phyloP scores from a whole-genome alignment of 768 basidiomycete genomes.

The Auriscalpium orientale region DNA sequence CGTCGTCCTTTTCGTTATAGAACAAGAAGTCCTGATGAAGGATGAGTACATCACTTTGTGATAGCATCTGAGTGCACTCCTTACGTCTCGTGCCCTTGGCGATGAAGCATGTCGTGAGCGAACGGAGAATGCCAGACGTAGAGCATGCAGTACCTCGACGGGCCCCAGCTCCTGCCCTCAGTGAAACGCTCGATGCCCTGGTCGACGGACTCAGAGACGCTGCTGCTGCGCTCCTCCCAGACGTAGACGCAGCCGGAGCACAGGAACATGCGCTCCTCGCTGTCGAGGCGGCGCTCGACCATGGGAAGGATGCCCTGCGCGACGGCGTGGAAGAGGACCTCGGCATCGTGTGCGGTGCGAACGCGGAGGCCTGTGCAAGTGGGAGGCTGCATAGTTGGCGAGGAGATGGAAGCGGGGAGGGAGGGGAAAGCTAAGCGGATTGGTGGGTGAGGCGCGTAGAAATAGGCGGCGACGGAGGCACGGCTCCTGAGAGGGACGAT shows the following conservation, averaged over 20 bases:
- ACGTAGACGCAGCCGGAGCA: constrained; percentile 30
- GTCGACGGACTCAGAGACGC: constrained; percentile 26
- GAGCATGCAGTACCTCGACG: constrained; percentile 25
- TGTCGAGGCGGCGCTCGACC: constrained; percentile 31
- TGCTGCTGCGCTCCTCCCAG: constrained; percentile 30
- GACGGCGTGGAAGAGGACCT: constrained; percentile 34
- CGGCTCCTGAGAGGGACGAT: constrained; percentile 4
- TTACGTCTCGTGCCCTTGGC: constrained; percentile 10
- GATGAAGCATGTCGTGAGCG: neutral
- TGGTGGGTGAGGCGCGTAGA: constrained; percentile 12
- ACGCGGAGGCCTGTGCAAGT: constrained; percentile 29
- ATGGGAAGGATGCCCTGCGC: constrained; percentile 25
- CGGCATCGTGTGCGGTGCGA: constrained; percentile 28
- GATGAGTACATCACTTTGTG: neutral
- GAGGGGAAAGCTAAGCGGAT: constrained; percentile 1
- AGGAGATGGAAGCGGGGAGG: constrained; percentile 6
- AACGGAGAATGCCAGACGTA: neutral
- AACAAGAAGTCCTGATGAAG: constrained; percentile 29
- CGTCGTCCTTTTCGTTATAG: constrained; percentile 31
- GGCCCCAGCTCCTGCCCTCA: constrained; percentile 30
- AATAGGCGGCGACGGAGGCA: constrained; percentile 6
- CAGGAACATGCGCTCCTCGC: constrained; percentile 29
- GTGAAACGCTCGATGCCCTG: constrained; percentile 32
- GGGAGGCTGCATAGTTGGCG: constrained; percentile 24
- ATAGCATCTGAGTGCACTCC: neutral